phyloP scores from a whole-genome alignment of 2,329 filamentous ascomycete genomes.

The Aspergillus aculeatus region DNA sequence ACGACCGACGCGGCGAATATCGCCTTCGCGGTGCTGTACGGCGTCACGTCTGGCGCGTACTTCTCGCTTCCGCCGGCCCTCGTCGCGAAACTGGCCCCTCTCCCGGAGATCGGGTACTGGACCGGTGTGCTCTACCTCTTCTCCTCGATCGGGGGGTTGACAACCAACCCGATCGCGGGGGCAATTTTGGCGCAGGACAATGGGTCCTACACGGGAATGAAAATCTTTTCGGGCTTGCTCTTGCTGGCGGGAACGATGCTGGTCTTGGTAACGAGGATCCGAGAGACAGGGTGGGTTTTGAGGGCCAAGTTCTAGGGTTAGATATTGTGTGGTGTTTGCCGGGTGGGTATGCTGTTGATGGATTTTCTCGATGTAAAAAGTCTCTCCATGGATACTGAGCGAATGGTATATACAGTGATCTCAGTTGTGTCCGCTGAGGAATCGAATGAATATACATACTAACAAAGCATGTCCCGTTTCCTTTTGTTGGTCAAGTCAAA shows the following conservation, averaged over 20 bases:
- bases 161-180: slow-evolving; percentile 8
- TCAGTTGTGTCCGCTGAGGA: too few species aligned
- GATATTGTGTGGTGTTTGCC: neutral
- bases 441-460: too few species aligned
- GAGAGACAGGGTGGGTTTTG: slow-evolving; percentile 1
- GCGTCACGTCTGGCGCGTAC: slow-evolving; percentile 7
- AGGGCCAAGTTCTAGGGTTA: slow-evolving; percentile 13
- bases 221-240: slow-evolving; percentile 4
- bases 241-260: slow-evolving; percentile 2
- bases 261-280: neutral
- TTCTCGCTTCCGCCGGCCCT: slow-evolving; percentile 3
- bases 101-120: slow-evolving; percentile 7
- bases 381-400: too few species aligned
- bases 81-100: slow-evolving; percentile 2
- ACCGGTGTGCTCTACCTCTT: slow-evolving; percentile 6
- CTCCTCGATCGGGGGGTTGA: slow-evolving; percentile 4
- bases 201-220: slow-evolving; percentile 6
- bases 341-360: too few species aligned
- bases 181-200: neutral
- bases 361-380: too few species aligned
- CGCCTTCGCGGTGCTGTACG: slow-evolving; percentile 4
- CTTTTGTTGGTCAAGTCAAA: too few species aligned
- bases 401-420: too few species aligned
- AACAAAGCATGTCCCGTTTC: too few species aligned
- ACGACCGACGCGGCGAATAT: neutral